Evolutionary conservation across 2,329 filamentous ascomycete species (phyloP).

Genomic region (Pestalotiopsis sp.): DNA sequence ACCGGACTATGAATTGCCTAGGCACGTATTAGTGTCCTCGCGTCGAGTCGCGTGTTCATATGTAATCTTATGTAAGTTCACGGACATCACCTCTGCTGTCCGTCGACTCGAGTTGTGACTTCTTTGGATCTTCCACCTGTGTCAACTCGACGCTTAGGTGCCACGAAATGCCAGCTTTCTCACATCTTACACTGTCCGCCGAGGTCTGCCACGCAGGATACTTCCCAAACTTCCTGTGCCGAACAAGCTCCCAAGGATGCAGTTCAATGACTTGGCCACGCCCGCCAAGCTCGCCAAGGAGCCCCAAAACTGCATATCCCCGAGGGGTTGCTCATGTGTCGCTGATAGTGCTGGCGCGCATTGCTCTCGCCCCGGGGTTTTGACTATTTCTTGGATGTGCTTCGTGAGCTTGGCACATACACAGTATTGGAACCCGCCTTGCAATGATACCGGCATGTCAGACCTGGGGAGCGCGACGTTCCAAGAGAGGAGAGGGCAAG

Average conservation of each 20-base stretch:
- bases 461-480: too few species aligned
- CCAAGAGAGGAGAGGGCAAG: too few species aligned
- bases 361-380: neutral
- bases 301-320: conserved; percentile 5
- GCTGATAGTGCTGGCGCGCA: neutral
- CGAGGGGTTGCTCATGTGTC: conserved; percentile 1
- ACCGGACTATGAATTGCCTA: neutral
- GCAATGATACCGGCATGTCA: neutral
- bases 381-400: conserved; percentile 6
- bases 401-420: neutral
- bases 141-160: conserved; percentile 12
- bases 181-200: neutral
- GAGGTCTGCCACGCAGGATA: neutral
- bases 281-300: conserved; percentile 14
- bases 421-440: neutral
- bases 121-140: neutral
- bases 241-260: conserved; percentile 8
- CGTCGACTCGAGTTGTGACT: neutral
- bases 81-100: too few species aligned
- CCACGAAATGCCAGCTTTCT: neutral
- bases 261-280: conserved; percentile 18
- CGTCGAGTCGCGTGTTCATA: neutral
- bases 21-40: neutral
- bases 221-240: neutral
- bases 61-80: neutral